Conservation (phyloP, 208 protist genomes). For the Acanthamoeba divionensis region DNA sequence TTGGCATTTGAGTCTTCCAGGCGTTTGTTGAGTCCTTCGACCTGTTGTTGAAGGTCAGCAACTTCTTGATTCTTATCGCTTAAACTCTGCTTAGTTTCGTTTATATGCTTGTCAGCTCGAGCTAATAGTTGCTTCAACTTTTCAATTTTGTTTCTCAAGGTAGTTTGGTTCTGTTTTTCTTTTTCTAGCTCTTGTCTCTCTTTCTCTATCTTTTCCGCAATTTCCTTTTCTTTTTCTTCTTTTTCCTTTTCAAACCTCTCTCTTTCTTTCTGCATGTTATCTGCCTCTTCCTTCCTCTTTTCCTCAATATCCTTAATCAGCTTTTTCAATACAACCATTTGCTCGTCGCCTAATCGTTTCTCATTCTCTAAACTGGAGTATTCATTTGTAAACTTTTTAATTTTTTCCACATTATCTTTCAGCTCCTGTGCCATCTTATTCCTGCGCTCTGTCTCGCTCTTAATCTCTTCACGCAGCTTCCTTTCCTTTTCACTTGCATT, state of each 20-base stretch:
- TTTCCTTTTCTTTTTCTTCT: too few relatives aligned
- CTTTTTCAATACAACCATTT: slow-evolving; percentile 20
- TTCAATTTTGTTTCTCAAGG: background rate
- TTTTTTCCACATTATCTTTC: background rate
- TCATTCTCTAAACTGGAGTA: background rate
- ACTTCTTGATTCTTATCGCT: background rate
- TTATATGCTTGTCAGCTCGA: slow-evolving; percentile 16
- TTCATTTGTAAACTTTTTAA: background rate
- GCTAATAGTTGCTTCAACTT: slow-evolving; percentile 22
- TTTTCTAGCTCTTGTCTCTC: too few relatives aligned
- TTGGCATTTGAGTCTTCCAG: background rate
- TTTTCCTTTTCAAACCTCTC: too few relatives aligned
- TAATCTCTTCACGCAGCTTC: slow-evolving; percentile 33
- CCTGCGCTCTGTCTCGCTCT: background rate
- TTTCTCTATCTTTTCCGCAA: too few relatives aligned
- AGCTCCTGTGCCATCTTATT: background rate
- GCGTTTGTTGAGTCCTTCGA: background rate
- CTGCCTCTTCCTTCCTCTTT: background rate
- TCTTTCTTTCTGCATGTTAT: background rate
- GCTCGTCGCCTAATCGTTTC: background rate
- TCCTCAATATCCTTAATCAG: slow-evolving; percentile 24
- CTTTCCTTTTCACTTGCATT: slow-evolving; percentile 1
- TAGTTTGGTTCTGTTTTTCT: background rate
- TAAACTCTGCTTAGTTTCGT: background rate
- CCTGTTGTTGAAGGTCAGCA: background rate